Evolutionary conservation across 1,139 yeast species (phyloP), one percentile per base, ranked within the genome.

Genomic region (Geotrichum australiense): DNA sequence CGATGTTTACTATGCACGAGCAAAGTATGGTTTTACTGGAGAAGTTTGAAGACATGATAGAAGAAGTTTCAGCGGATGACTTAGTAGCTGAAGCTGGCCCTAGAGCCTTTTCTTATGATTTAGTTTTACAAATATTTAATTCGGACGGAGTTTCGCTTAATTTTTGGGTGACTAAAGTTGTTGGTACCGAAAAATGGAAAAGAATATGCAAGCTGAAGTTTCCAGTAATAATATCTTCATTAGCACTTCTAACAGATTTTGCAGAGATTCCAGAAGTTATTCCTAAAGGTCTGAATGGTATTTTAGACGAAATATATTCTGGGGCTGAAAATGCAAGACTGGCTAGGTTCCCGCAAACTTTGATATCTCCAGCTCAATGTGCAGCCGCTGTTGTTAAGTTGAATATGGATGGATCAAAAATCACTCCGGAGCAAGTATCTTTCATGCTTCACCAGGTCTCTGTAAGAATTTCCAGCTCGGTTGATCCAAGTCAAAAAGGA

Each of bases 401-500:
- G n/a, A n/a, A n/a, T n/a, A n/a, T n/a, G n/a, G n/a, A n/a, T n/a
- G n/a, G n/a, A n/a, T n/a, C n/a, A n/a, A n/a, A n/a, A n/a, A n/a
- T n/a, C n/a, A n/a, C n/a, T n/a, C n/a, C n/a, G n/a, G n/a, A n/a
- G n/a, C n/a, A n/a, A n/a, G n/a, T n/a, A n/a, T n/a, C n/a, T n/a
- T n/a, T n/a, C n/a, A n/a, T n/a, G n/a, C n/a, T n/a, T n/a, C n/a
- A n/a, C n/a, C n/a, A n/a, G n/a, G n/a, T n/a, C n/a, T n/a, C n/a
- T n/a, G n/a, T n/a, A n/a, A 42, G 37, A 10, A 21, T 42, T 15
- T 35, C 35, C 4, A 31, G 23, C 18, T 33, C 41, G 8, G 34
- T 37, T 11, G 45, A 42, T 29, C 45, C 41, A 8, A 42, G 33
- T 34, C 45, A 42, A 28, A 37, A 42, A 34, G 36, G 41, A 14